These are phyloP conservation scores for Aspergillus puulaauensis DNA, from an alignment of 2,329 filamentous ascomycete genomes.

Conservation along the genomic window DNA sequence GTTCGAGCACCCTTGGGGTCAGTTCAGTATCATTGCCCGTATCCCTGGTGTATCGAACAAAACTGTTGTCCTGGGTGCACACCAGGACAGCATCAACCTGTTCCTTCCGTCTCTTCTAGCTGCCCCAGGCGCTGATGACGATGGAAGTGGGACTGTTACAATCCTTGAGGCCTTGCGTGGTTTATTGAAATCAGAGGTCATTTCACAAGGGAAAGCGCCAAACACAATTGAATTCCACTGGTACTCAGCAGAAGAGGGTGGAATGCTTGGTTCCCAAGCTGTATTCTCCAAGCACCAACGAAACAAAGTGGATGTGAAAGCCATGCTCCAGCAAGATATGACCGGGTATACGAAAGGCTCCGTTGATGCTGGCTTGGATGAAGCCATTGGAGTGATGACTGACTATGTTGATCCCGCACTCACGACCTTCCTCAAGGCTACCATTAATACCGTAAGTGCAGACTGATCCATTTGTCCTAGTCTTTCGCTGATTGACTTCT, in stretches of 20 bases:
- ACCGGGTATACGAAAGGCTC: constrained; percentile 85
- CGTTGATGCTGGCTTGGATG: constrained; percentile 74
- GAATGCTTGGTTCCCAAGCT: constrained; percentile 82
- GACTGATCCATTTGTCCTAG: neutral
- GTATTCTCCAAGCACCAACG: constrained; percentile 82
- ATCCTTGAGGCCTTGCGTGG: constrained; percentile 88
- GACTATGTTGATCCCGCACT: constrained; percentile 83
- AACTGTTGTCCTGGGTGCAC: constrained; percentile 85
- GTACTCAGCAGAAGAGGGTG: constrained; percentile 90
- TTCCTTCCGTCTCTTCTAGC: constrained; percentile 80
- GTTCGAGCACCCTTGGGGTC: constrained; percentile 83
- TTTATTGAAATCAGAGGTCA: constrained; percentile 69
- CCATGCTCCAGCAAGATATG: constrained; percentile 99
- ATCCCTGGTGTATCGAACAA: constrained; percentile 83
- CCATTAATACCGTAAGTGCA: constrained; percentile 66
- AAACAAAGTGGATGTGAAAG: constrained; percentile 73
- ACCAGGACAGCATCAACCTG: constrained; percentile 94
- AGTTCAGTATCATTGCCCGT: constrained; percentile 86
- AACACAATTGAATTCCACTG: constrained; percentile 97
- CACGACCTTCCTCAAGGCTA: constrained; percentile 85
- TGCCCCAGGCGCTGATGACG: constrained; percentile 92
- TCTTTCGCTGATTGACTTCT: constrained; percentile 11
- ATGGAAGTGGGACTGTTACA: constrained; percentile 88
- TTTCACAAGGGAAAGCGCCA: constrained; percentile 67
- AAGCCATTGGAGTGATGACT: constrained; percentile 88